A percentile compares a stretch with the other conserved stretches of the same genome.
These are phyloP conservation scores for Viola pubescens DNA, from an alignment of 441 rosid genomes.

Conservation along the genomic window DNA sequence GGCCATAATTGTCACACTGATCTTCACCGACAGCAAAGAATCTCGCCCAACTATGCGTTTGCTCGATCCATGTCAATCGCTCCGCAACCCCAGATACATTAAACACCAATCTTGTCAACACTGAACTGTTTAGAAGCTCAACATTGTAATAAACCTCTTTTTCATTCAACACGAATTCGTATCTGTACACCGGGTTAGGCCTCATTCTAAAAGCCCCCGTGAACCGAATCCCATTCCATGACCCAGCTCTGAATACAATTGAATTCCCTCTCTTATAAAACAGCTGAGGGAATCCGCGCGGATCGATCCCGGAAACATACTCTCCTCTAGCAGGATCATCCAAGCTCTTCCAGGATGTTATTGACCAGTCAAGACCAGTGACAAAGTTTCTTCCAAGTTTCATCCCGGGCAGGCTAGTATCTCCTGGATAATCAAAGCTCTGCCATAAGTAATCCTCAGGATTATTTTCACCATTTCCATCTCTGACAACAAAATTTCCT, in stretches of 20 bases:
- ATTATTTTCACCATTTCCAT: neutral
- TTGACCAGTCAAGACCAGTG: slow-evolving; percentile 3
- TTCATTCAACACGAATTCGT: neutral
- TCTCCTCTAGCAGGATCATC: slow-evolving; percentile 19
- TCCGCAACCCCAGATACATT: slow-evolving; percentile 27
- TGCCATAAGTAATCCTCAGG: slow-evolving; percentile 11
- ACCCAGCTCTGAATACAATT: neutral
- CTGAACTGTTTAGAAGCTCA: neutral
- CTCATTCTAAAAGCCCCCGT: neutral
- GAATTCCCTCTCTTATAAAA: neutral
- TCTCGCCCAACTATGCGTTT: slow-evolving; percentile 36
- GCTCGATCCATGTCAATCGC: slow-evolving; percentile 42
- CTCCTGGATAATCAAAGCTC: slow-evolving; percentile 19
- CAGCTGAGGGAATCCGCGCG: slow-evolving; percentile 2
- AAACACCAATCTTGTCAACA: neutral
- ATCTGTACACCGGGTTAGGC: neutral
- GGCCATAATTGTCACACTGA: slow-evolving; percentile 39
- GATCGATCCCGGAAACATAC: neutral
- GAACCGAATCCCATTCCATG: slow-evolving; percentile 14
- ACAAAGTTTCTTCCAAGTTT: slow-evolving; percentile 17
- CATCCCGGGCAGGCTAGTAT: slow-evolving; percentile 17
- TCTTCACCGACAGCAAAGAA: slow-evolving; percentile 33
- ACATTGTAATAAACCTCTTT: slow-evolving; percentile 2
- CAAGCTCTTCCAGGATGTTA: slow-evolving; percentile 23
- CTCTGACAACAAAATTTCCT: slow-evolving; percentile 7